phyloP scores from a whole-genome alignment of 495 filamentous ascomycete species.

The Penicillium fimorum region DNA sequence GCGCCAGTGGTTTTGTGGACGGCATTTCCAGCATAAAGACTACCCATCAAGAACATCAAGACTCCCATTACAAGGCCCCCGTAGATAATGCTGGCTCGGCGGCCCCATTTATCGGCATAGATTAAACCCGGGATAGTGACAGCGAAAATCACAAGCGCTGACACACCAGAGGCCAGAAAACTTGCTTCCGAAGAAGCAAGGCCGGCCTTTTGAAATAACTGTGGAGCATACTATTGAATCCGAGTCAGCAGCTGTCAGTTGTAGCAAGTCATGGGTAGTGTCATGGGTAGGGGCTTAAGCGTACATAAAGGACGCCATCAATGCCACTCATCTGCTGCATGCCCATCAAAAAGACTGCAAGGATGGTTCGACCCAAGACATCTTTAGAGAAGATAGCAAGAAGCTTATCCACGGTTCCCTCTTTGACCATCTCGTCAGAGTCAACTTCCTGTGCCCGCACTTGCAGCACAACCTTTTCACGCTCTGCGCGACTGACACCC shows the following conservation, averaged over 20 bases:
- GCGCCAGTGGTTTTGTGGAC: constrained; percentile 46
- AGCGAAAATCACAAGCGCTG: constrained; percentile 49
- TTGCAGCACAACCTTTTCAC: constrained; percentile 42
- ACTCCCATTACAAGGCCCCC: constrained; percentile 52
- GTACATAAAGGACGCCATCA: constrained; percentile 52
- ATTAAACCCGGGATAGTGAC: constrained; percentile 53
- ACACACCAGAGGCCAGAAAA: constrained; percentile 56
- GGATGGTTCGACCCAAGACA: constrained; percentile 34
- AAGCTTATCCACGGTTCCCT: constrained; percentile 11
- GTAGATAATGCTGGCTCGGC: constrained; percentile 52
- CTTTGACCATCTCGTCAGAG: background rate
- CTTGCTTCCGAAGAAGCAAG: constrained; percentile 47
- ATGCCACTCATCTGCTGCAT: constrained; percentile 49
- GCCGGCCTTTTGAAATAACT: constrained; percentile 54
- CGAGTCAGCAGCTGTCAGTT: background rate
- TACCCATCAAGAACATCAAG: constrained; percentile 50
- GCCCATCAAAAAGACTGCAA: constrained; percentile 45
- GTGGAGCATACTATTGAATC: constrained; percentile 46
- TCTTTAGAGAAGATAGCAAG: constrained; percentile 42
- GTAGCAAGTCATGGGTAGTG: no score
- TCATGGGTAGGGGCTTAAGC: constrained; percentile 1
- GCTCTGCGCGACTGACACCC: constrained; percentile 48
- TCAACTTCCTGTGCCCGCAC: constrained; percentile 4
- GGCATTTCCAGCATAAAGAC: constrained; percentile 48
- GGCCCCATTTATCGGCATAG: constrained; percentile 59